phyloP scores from a whole-genome alignment of 2,329 filamentous ascomycete species.

The Juglanconis sp. region DNA sequence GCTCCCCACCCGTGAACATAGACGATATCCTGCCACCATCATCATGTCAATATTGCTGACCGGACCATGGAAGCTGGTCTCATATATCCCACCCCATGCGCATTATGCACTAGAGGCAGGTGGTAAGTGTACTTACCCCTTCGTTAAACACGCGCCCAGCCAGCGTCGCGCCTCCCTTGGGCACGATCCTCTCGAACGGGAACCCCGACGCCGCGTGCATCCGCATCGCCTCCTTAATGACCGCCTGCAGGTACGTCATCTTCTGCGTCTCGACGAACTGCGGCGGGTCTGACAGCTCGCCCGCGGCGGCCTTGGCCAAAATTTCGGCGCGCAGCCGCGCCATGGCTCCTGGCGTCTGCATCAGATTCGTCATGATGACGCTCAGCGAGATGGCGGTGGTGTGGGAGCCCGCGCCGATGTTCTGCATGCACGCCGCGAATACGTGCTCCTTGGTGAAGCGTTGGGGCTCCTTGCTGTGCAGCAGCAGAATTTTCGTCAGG shows the following conservation, averaged over 20 bases:
- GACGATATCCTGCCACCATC: constrained; percentile 27
- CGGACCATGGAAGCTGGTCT: too few species aligned
- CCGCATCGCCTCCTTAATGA: constrained; percentile 45
- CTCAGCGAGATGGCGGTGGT: constrained; percentile 33
- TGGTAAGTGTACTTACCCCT: constrained; percentile 4
- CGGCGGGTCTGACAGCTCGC: constrained; percentile 14
- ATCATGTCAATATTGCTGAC: too few species aligned
- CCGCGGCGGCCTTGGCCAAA: constrained; percentile 23
- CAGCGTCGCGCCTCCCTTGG: constrained; percentile 32
- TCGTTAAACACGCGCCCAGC: constrained; percentile 23
- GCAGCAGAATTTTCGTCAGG: too few species aligned
- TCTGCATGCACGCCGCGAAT: constrained; percentile 20
- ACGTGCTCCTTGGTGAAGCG: constrained; percentile 19
- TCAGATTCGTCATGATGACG: constrained; percentile 28
- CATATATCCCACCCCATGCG: too few species aligned
- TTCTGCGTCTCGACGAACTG: constrained; percentile 27
- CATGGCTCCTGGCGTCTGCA: constrained; percentile 26
- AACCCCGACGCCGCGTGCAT: constrained; percentile 42
- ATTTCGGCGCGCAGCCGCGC: constrained; percentile 36
- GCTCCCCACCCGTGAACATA: constrained; percentile 42
- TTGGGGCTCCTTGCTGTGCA: too few species aligned
- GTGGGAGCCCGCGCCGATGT: constrained; percentile 34
- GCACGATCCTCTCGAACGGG: constrained; percentile 41
- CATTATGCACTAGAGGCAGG: not conserved
- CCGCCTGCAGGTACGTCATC: constrained; percentile 45